These are phyloP conservation scores for Pichia nakasei DNA, from an alignment of 805 yeast genomes.

Conservation along the genomic window DNA sequence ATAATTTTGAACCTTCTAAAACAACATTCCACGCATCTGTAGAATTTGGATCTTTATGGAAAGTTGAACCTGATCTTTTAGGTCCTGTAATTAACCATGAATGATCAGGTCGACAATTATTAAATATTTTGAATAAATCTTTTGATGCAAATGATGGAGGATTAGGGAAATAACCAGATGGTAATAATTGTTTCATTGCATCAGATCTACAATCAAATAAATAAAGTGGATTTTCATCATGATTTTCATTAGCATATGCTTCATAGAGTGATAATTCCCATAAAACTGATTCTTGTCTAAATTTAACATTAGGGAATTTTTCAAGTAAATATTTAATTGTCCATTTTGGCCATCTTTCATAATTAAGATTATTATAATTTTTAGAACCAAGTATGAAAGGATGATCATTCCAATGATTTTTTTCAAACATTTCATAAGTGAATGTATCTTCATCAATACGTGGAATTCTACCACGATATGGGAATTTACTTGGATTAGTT, in stretches of 20 bases:
- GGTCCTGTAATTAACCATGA: constrained; percentile 92
- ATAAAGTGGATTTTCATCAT: constrained; percentile 80
- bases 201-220: constrained; percentile 71
- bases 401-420: constrained; percentile 31
- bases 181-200: constrained; percentile 48
- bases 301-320: constrained; percentile 51
- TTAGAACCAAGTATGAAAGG: constrained; percentile 45
- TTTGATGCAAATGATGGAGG: constrained; percentile 22
- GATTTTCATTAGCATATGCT: constrained; percentile 50
- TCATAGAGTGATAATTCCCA: constrained; percentile 63
- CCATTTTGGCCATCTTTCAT: constrained; percentile 60
- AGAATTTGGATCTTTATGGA: constrained; percentile 87
- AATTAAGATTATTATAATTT: constrained; percentile 11
- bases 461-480: constrained; percentile 34
- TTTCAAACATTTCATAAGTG: constrained; percentile 35
- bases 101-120: constrained; percentile 70
- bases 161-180: constrained; percentile 7
- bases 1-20: constrained; percentile 64
- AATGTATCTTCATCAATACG: constrained; percentile 40
- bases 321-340: constrained; percentile 36
- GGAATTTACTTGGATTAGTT: constrained; percentile 9
- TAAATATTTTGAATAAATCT: constrained; percentile 38
- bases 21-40: constrained; percentile 90
- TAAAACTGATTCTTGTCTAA: constrained; percentile 78
- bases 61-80: constrained; percentile 72